Percentiles rank a stretch among this genome's conserved stretches.
These are phyloP conservation scores for Ogataea henricii DNA, from an alignment of 805 yeast species.

Conservation along the genomic window DNA sequence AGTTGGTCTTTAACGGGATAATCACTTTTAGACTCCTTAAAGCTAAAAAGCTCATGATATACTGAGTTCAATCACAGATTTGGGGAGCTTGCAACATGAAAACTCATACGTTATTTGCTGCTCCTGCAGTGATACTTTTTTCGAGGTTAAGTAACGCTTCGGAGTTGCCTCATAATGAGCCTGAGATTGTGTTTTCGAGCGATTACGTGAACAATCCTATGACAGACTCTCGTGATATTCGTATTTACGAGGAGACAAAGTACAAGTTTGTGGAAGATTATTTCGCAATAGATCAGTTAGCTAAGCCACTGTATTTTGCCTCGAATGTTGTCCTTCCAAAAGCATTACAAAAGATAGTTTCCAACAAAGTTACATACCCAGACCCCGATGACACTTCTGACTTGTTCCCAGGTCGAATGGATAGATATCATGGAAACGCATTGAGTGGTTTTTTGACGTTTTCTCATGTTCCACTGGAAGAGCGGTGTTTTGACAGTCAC, in stretches of 20 bases:
- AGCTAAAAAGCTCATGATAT: too few relatives aligned
- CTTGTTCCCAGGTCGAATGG: conserved; percentile 22
- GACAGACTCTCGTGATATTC: neutral
- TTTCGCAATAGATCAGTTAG: conserved; percentile 15
- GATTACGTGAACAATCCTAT: neutral
- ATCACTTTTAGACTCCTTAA: too few relatives aligned
- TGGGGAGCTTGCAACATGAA: too few relatives aligned
- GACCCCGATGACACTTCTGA: conserved; percentile 26
- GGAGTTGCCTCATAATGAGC: neutral
- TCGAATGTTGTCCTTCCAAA: conserved; percentile 14
- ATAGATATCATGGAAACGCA: conserved; percentile 26
- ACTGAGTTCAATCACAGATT: too few relatives aligned
- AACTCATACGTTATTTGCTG: too few relatives aligned
- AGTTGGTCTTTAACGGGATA: neutral
- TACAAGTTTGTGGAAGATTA: conserved; percentile 23
- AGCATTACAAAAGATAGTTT: conserved; percentile 10
- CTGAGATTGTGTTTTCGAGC: neutral
- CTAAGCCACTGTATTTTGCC: conserved; percentile 8
- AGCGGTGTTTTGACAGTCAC: conserved; percentile 19
- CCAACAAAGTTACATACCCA: conserved; percentile 16
- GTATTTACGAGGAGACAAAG: conserved; percentile 18
- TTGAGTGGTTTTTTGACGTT: conserved; percentile 22
- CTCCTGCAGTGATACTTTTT: too few relatives aligned
- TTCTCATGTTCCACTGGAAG: conserved; percentile 22
- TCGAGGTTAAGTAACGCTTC: neutral